A percentile compares a stretch with the other conserved stretches of the same genome.
These are phyloP conservation scores for Mycosphaerelloides madeirae DNA, from an alignment of 2,329 filamentous ascomycete genomes.

Conservation along the genomic window DNA sequence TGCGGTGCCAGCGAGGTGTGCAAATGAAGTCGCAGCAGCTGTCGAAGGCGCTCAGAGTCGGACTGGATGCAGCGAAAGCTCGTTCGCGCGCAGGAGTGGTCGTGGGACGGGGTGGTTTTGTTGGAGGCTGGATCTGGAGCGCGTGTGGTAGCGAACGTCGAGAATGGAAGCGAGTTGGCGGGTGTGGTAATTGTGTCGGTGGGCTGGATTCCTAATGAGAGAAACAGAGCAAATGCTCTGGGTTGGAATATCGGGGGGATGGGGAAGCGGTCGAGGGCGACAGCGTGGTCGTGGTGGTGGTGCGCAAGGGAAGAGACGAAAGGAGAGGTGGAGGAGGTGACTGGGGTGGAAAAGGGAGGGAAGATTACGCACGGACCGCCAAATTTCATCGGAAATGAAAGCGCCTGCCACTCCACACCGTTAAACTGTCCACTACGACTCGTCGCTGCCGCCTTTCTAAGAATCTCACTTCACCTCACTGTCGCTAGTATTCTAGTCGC, in stretches of 20 bases:
- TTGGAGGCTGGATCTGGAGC: constrained; percentile 6
- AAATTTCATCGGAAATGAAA: too few species aligned
- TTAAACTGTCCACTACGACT: too few species aligned
- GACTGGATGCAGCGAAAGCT: constrained; percentile 4
- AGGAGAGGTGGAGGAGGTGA: too few species aligned
- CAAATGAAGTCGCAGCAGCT: constrained; percentile 1
- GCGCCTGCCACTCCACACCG: too few species aligned
- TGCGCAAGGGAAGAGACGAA: background rate
- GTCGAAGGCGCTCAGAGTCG: background rate
- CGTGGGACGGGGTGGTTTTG: background rate
- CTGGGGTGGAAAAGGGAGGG: too few species aligned
- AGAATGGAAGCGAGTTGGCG: constrained; percentile 7
- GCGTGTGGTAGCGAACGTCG: constrained; percentile 4
- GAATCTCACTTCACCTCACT: too few species aligned
- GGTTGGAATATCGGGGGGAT: constrained; percentile 3
- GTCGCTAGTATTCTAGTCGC: too few species aligned
- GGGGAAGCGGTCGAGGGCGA: background rate
- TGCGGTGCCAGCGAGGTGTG: background rate
- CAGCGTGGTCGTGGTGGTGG: background rate
- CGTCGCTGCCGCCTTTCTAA: too few species aligned
- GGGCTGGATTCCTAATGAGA: constrained; percentile 7
- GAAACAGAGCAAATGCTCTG: constrained; percentile 8
- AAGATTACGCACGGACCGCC: too few species aligned
- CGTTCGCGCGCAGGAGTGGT: background rate
- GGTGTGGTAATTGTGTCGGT: constrained; percentile 1